These are phyloP conservation scores for Fusarium aywerte DNA, from an alignment of 2,329 filamentous ascomycete genomes.

Conservation along the genomic window DNA sequence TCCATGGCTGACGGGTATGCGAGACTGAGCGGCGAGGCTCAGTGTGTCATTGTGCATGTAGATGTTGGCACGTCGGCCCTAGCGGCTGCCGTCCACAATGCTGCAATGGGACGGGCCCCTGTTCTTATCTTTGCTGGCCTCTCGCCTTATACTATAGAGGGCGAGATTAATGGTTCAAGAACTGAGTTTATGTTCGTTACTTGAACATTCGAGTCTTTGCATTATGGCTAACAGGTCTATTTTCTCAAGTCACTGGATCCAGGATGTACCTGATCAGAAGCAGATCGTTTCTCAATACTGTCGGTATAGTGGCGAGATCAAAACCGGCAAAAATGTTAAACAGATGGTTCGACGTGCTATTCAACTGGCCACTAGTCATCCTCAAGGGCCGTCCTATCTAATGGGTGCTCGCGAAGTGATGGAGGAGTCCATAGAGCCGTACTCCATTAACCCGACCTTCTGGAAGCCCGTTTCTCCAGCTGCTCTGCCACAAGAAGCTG, in stretches of 20 bases:
- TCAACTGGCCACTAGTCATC: slow-evolving; percentile 42
- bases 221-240: rapidly evolving
- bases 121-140: slow-evolving; percentile 58
- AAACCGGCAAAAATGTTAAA: slow-evolving; percentile 5
- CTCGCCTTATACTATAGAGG: slow-evolving; percentile 56
- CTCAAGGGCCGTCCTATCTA: slow-evolving; percentile 44
- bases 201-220: rapidly evolving
- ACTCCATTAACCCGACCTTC: background rate
- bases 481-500: background rate
- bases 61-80: slow-evolving; percentile 46
- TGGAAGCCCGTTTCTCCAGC: slow-evolving; percentile 4
- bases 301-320: slow-evolving; percentile 22
- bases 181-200: slow-evolving; percentile 24
- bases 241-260: slow-evolving; percentile 27
- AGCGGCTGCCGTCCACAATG: slow-evolving; percentile 46
- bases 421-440: slow-evolving; percentile 36
- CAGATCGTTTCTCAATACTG: slow-evolving; percentile 29
- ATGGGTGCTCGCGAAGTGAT: slow-evolving; percentile 45
- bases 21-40: slow-evolving; percentile 45
- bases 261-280: slow-evolving; percentile 29
- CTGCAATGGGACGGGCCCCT: slow-evolving; percentile 44
- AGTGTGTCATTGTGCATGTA: slow-evolving; percentile 46
- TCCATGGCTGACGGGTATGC: slow-evolving; percentile 41
- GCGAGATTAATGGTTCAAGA: slow-evolving; percentile 14
- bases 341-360: slow-evolving; percentile 28